phyloP scores from a whole-genome alignment of 768 basidiomycete genomes.

The Amanita rubescens region DNA sequence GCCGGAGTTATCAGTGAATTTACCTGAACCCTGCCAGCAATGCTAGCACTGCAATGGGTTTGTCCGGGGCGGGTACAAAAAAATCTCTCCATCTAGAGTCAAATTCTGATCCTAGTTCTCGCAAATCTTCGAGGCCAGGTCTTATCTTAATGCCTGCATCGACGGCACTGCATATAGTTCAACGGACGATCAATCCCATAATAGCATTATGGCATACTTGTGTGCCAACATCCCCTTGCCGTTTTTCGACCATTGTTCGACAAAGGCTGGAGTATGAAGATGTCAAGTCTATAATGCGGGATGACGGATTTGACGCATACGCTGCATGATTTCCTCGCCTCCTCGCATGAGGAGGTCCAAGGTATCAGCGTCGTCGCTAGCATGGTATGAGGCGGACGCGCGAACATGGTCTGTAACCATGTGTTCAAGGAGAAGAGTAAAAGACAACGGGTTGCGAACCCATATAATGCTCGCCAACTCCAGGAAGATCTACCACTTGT shows the following conservation, averaged over 20 bases:
- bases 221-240: slow-evolving; percentile 45
- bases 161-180: slow-evolving; percentile 29
- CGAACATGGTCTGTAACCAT: slow-evolving; percentile 32
- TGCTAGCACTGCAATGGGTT: slow-evolving; percentile 42
- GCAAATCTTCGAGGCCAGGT: slow-evolving; percentile 41
- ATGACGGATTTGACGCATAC: slow-evolving; percentile 25
- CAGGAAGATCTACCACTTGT: slow-evolving; percentile 55
- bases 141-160: slow-evolving; percentile 53
- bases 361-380: slow-evolving; percentile 40
- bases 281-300: too few relatives aligned
- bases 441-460: too few relatives aligned
- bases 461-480: slow-evolving; percentile 69
- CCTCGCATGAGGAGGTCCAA: slow-evolving; percentile 40
- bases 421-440: neutral
- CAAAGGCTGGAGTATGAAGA: slow-evolving; percentile 10
- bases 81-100: slow-evolving; percentile 39
- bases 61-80: slow-evolving; percentile 46
- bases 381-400: slow-evolving; percentile 31
- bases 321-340: slow-evolving; percentile 27
- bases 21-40: slow-evolving; percentile 30
- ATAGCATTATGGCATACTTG: slow-evolving; percentile 35
- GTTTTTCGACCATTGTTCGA: slow-evolving; percentile 21
- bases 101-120: slow-evolving; percentile 42
- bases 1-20: too few relatives aligned
- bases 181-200: slow-evolving; percentile 8